Evolutionary conservation across 768 basidiomycete species (phyloP).

Genomic region (Leccinum incarnatum): DNA sequence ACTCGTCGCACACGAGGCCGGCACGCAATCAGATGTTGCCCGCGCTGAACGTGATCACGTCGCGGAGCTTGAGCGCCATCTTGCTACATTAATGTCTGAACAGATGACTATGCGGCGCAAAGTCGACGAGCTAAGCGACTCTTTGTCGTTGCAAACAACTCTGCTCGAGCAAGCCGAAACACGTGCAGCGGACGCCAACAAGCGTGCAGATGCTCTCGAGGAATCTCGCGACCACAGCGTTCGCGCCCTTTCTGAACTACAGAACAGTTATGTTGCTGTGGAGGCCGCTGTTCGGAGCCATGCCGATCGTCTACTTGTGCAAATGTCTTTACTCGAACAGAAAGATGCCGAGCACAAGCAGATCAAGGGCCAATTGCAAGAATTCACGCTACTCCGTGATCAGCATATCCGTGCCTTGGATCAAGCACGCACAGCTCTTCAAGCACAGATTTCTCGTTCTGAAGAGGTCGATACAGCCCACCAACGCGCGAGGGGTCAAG

Average conservation of each 20-base stretch:
- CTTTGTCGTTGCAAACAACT: slow-evolving; percentile 70
- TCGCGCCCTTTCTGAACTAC: slow-evolving; percentile 68
- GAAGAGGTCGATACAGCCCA: slow-evolving; percentile 77
- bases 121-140: slow-evolving; percentile 67
- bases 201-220: slow-evolving; percentile 74
- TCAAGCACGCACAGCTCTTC: slow-evolving; percentile 75
- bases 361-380: slow-evolving; percentile 65
- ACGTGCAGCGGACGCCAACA: slow-evolving; percentile 67
- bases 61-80: slow-evolving; percentile 67
- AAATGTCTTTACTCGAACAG: slow-evolving; percentile 73
- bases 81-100: slow-evolving; percentile 60
- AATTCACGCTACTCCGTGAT: slow-evolving; percentile 66
- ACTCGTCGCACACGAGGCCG: slow-evolving; percentile 78
- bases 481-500: slow-evolving; percentile 65
- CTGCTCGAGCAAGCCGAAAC: slow-evolving; percentile 78
- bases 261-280: slow-evolving; percentile 54
- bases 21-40: slow-evolving; percentile 60
- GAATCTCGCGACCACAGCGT: slow-evolving; percentile 61
- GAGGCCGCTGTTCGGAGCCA: slow-evolving; percentile 75
- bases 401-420: slow-evolving; percentile 87
- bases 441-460: slow-evolving; percentile 71
- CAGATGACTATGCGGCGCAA: slow-evolving; percentile 67
- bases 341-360: slow-evolving; percentile 73
- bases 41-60: slow-evolving; percentile 79
- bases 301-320: slow-evolving; percentile 65